Conservation (phyloP, 768 basidiomycete species). For the Tulasnella sp. region DNA sequence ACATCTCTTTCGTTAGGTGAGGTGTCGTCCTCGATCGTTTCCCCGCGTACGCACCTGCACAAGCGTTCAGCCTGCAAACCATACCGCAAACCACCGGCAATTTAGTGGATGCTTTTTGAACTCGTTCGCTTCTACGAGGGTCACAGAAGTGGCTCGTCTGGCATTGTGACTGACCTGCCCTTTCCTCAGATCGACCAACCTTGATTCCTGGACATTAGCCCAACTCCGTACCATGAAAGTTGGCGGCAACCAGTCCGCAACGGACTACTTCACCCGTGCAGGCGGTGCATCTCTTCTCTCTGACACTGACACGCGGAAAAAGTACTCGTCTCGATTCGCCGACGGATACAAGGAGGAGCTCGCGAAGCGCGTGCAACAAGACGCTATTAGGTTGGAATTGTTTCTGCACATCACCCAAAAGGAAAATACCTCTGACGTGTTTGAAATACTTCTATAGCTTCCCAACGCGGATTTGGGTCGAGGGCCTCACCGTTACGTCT, state of each 20-base stretch:
- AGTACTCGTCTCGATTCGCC: slow-evolving; percentile 75
- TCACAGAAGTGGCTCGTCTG: not conserved
- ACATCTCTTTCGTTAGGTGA: slow-evolving; percentile 93
- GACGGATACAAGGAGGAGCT: slow-evolving; percentile 91
- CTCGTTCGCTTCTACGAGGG: not conserved
- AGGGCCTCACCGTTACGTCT: slow-evolving; percentile 50
- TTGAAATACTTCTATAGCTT: slow-evolving; percentile 36
- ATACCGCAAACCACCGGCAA: not conserved
- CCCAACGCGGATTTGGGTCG: slow-evolving; percentile 66
- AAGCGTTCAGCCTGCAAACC: not conserved
- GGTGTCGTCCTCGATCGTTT: slow-evolving; percentile 20
- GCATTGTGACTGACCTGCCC: not conserved
- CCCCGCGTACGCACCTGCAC: not conserved
- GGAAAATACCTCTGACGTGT: not conserved
- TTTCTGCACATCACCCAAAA: no score
- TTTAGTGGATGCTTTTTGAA: not conserved
- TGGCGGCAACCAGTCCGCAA: slow-evolving; percentile 79
- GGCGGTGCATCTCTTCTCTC: slow-evolving; percentile 60
- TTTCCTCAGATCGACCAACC: slow-evolving; percentile 72
- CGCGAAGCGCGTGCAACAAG: slow-evolving; percentile 65
- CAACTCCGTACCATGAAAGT: slow-evolving; percentile 96
- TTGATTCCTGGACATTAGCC: slow-evolving; percentile 83
- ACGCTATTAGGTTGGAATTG: slow-evolving; percentile 57
- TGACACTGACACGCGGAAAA: slow-evolving; percentile 73
- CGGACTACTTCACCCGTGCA: slow-evolving; percentile 83